Evolutionary conservation across 805 yeast species (phyloP), one percentile per base, ranked within the genome.

Genomic region (Wickerhamiella musiphila): DNA sequence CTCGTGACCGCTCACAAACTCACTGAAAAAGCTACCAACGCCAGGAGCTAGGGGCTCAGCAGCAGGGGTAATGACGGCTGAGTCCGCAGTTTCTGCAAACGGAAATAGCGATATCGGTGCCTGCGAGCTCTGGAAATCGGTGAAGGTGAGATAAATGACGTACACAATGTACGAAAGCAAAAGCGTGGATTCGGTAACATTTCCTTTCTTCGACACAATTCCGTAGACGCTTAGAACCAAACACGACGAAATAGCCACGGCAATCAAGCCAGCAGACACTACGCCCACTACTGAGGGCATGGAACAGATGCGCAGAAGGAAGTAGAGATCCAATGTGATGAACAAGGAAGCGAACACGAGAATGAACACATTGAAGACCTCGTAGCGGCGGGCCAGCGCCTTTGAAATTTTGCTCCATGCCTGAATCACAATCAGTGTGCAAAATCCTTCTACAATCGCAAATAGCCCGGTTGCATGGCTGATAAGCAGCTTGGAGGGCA

Each of bases 81-180:
- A 7, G 4, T 19, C 16, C 13, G 20, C 13, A 6, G 4, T n/a
- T 9, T 22, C 34, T 6, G 24, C 17, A 25, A 38, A 38, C 13
- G 41, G 41, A 25, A 38, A 38, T 22, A 38, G 22, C 11, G 33
- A 24, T 14, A 26, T 13, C 15, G 34, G 33, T 11, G 37, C 41
- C 2, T 33, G 18, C 12, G 32, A 20, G 11, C 38, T 9, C 6
- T 84, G 75, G 40, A 86, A 65, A 44, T 78, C 83, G 1, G 96
- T 94, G 46, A 86, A 82, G 3, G 93, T 72, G 49, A 84, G 92
- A 53, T 90, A 90, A 39, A 84, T 71, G 46, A 94, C 82, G 49
- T 92, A 78, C 18, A 90, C 94, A 39, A 86, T 74, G 54, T 90
- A 90, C 6, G 92, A 86, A 49, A 83, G 73, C 46, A 90, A 63